Evolutionary conservation across 106 monocot species (phyloP).

Genomic region (Triglochin maritima): DNA sequence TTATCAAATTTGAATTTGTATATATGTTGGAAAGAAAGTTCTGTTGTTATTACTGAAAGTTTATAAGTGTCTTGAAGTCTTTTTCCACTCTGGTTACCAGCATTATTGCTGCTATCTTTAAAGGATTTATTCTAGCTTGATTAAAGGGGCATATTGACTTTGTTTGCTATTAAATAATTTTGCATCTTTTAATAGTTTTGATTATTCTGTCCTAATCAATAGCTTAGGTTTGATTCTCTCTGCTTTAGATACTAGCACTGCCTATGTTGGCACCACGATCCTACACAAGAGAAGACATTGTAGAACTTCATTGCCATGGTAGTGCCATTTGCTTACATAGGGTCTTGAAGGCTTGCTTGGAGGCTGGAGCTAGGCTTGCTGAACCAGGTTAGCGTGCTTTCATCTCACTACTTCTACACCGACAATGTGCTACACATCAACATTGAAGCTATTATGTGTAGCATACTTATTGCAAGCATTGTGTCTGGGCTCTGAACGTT

Average conservation of each 20-base stretch:
- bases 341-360: constrained; percentile 89
- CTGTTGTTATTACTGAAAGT: too few relatives aligned
- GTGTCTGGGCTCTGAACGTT: too few relatives aligned
- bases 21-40: too few relatives aligned
- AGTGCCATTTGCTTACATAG: constrained; percentile 80
- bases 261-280: constrained; percentile 97
- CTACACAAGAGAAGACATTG: constrained; percentile 92
- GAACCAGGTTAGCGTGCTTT: constrained; percentile 60
- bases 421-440: too few relatives aligned
- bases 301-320: constrained; percentile 98
- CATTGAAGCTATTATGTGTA: too few relatives aligned
- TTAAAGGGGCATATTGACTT: not conserved
- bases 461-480: too few relatives aligned
- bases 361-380: constrained; percentile 93
- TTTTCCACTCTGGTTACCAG: not conserved
- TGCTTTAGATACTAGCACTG: constrained; percentile 57
- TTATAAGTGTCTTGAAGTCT: too few relatives aligned
- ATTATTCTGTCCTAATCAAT: constrained; percentile 2
- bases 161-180: not conserved
- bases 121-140: not conserved
- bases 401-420: too few relatives aligned
- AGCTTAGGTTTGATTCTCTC: not conserved
- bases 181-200: not conserved
- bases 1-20: too few relatives aligned
- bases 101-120: not conserved